These are phyloP conservation scores for Acanthamoeba healyi DNA, from an alignment of 208 protist species.

Conservation along the genomic window DNA sequence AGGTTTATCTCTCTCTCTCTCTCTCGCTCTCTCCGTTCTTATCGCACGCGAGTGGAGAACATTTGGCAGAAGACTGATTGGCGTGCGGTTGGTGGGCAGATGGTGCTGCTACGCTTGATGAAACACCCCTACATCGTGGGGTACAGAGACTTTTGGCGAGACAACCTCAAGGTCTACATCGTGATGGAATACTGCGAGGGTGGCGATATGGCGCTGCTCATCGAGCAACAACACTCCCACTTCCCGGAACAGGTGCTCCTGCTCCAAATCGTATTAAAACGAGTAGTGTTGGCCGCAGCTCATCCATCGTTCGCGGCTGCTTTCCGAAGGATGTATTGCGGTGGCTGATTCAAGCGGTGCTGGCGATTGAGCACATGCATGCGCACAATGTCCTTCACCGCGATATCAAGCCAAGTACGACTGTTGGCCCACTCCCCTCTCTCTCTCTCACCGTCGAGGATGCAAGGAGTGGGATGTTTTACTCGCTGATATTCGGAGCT, in stretches of 20 bases:
- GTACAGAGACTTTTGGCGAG: slow-evolving; percentile 37
- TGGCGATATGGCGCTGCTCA: slow-evolving; percentile 90
- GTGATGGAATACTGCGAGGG: slow-evolving; percentile 93
- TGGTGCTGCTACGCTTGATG: slow-evolving; percentile 23
- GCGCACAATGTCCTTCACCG: neutral
- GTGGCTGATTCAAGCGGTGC: neutral
- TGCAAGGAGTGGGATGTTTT: neutral
- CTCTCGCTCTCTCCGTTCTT: no score
- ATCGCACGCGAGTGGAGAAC: no score
- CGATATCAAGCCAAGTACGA: slow-evolving; percentile 2
- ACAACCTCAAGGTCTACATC: slow-evolving; percentile 90
- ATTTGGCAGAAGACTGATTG: no score
- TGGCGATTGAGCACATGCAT: slow-evolving; percentile 44
- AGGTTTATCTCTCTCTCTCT: no score
- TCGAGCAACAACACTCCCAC: slow-evolving; percentile 83
- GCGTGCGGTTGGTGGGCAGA: neutral
- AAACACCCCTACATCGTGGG: slow-evolving; percentile 46
- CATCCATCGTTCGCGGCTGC: no score
- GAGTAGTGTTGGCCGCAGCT: neutral
- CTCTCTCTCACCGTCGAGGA: neutral
- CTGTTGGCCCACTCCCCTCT: neutral
- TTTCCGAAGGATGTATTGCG: neutral
- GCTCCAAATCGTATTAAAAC: neutral
- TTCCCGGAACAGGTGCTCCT: neutral
- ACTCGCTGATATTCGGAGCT: neutral